Evolutionary conservation across 768 basidiomycete genomes (phyloP).

Genomic region (Phylloporus rhodoxanthus): DNA sequence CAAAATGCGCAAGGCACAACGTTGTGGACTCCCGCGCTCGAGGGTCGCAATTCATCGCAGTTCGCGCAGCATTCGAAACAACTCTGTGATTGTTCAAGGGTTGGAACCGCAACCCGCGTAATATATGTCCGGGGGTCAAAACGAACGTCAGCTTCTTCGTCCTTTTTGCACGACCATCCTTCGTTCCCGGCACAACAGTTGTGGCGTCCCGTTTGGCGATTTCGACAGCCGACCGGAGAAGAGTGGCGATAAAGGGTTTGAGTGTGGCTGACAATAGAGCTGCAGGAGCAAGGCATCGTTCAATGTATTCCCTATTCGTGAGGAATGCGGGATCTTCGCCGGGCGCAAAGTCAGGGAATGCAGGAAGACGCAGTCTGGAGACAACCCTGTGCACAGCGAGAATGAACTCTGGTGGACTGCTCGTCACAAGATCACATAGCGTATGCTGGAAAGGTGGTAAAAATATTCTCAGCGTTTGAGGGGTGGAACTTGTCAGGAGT

Average conservation of each 20-base stretch:
- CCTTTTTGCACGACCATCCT: conserved; percentile 17
- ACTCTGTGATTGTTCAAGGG: conserved; percentile 1
- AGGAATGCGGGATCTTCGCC: conserved; percentile 8
- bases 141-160: conserved; percentile 23
- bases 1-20: conserved; percentile 29
- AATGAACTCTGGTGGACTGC: conserved; percentile 24
- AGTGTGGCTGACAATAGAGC: conserved; percentile 34
- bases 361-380: conserved; percentile 16
- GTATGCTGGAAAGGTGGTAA: conserved; percentile 13
- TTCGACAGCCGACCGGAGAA: conserved; percentile 32
- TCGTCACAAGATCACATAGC: conserved; percentile 19
- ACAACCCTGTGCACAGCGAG: conserved; percentile 24
- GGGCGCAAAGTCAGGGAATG: conserved; percentile 15
- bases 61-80: conserved; percentile 1
- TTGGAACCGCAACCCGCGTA: conserved; percentile 31
- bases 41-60: conserved; percentile 1
- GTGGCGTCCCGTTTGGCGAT: conserved; percentile 29
- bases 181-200: conserved; percentile 16
- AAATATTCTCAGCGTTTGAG: conserved; percentile 1
- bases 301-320: conserved; percentile 14
- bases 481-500: conserved; percentile 1
- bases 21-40: conserved; percentile 16
- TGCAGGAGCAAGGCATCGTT: conserved; percentile 30
- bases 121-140: conserved; percentile 36
- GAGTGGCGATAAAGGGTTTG: conserved; percentile 29